phyloP scores from a whole-genome alignment of 441 rosid species.

The Aquilaria agallochum region DNA sequence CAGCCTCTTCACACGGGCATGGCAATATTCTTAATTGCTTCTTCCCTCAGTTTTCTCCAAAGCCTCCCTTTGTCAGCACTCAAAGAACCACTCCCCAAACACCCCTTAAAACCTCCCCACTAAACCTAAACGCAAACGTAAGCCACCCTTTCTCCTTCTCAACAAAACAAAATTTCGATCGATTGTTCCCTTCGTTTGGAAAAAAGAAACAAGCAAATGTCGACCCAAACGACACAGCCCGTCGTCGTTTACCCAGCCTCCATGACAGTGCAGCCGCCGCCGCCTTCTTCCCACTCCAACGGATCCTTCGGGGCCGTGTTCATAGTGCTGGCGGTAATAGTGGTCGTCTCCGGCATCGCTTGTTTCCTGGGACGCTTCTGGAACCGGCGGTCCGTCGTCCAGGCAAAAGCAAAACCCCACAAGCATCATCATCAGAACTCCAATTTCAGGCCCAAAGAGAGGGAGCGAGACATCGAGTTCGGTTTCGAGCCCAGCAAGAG shows the following conservation, averaged over 20 bases:
- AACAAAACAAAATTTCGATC: background rate
- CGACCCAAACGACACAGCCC: constrained; percentile 46
- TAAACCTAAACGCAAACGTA: background rate
- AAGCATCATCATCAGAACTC: constrained; percentile 22
- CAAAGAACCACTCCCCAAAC: constrained; percentile 29
- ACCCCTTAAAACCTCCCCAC: background rate
- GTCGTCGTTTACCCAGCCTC: constrained; percentile 55
- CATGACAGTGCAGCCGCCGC: constrained; percentile 29
- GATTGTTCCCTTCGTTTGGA: constrained; percentile 6
- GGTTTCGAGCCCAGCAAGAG: constrained; percentile 31
- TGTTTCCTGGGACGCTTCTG: constrained; percentile 61
- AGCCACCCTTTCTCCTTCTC: constrained; percentile 8
- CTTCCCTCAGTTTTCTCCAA: constrained; percentile 25
- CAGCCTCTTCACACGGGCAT: too few species aligned
- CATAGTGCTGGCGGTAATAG: constrained; percentile 47
- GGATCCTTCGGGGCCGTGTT: constrained; percentile 63
- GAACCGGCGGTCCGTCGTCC: constrained; percentile 28
- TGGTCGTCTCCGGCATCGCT: constrained; percentile 49
- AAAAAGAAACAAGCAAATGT: constrained; percentile 24
- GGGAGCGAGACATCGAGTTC: constrained; percentile 37
- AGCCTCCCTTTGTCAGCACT: constrained; percentile 55
- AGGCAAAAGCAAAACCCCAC: constrained; percentile 21
- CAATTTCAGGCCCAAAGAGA: constrained; percentile 28
- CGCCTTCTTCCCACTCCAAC: constrained; percentile 33
- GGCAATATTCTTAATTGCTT: too few species aligned